Evolutionary conservation across 2,329 filamentous ascomycete species (phyloP).

Genomic region (Lecanicillium sp.): DNA sequence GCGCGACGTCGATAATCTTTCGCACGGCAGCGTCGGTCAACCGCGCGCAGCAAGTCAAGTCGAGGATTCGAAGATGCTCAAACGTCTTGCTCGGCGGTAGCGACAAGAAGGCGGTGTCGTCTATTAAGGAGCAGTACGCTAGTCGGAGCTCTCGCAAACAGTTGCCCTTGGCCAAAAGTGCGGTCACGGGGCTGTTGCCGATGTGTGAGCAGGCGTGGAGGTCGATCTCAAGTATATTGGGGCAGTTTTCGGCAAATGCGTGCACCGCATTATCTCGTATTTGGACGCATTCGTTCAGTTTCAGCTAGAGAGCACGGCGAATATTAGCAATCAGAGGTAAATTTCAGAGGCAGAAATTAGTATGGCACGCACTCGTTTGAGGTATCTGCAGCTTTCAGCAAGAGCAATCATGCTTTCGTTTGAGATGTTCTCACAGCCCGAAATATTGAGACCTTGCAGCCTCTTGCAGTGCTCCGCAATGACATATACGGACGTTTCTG

Average conservation of each 20-base stretch:
- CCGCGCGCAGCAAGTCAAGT: conserved; percentile 80
- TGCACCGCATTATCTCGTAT: conserved; percentile 74
- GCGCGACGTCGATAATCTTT: conserved; percentile 79
- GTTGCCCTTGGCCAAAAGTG: conserved; percentile 68
- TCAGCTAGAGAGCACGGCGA: conserved; percentile 49
- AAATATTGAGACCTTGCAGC: conserved; percentile 89
- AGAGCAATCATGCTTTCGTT: conserved; percentile 78
- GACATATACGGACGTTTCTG: conserved; percentile 68
- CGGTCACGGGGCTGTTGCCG: conserved; percentile 75
- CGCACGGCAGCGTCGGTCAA: conserved; percentile 82
- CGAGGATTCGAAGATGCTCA: conserved; percentile 85
- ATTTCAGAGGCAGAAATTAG: not conserved
- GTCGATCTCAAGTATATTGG: conserved; percentile 93
- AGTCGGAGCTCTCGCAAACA: conserved; percentile 87
- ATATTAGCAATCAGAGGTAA: conserved; percentile 24
- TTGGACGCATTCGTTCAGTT: conserved; percentile 88
- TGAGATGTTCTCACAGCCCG: conserved; percentile 74
- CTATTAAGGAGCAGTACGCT: conserved; percentile 75
- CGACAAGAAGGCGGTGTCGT: conserved; percentile 79
- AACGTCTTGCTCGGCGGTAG: conserved; percentile 63
- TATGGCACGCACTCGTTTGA: conserved; percentile 67
- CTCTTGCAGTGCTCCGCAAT: conserved; percentile 76
- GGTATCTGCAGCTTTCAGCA: conserved; percentile 72
- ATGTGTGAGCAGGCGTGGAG: conserved; percentile 78
- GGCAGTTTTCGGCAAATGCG: conserved; percentile 81